Base-by-base conservation (phyloP, 306 rosid genomes). In the Luffa aegyptiaca region DNA sequence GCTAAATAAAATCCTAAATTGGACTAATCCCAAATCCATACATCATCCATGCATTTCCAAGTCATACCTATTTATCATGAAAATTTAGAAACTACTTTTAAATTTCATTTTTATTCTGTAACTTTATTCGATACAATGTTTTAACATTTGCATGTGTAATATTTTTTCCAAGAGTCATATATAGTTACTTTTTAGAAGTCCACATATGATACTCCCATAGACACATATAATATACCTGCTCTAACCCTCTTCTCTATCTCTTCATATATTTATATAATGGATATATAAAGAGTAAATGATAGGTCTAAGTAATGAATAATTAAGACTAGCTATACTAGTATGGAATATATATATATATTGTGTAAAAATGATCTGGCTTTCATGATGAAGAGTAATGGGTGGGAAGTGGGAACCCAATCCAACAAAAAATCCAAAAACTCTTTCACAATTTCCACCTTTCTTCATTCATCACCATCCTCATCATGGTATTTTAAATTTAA, bases 231-330 rank as follows among this genome's bases (percentile, higher is more conserved):
- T 7, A 31, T 49, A 10, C 31, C 6, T 33, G n/a, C 62, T 8
- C 61, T 33, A 11, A n/a, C 35, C 31, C 35, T 57, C 10, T 17
- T 57, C 5, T 9, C 36, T 0, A 26, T 31, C 9, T 10, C 17
- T 61, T 10, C 41, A 18, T 62, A 53, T 46, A 62, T 26, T 0
- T 26, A 26, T 26, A 26, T 26, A 26, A 26, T 26, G 31, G 31
- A 26, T 26, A 26, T 70, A 87, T 89, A 86, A 88, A 83, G 65
- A 69, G 73, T 82, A 82, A 86, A 90, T 85, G 81, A 88, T 87
- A 82, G 79, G 80, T 73, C 85, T 80, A 83, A 83, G 82, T 89
- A 76, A 86, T 82, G 71, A 79, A 83, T 70, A 81, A 26, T 26
- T 26, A 26, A 26, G 83, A 55, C 88, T 77, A 85, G 80, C 81